These are phyloP conservation scores for Naegleria fowleri DNA, from an alignment of 208 protist genomes.

Conservation along the genomic window DNA sequence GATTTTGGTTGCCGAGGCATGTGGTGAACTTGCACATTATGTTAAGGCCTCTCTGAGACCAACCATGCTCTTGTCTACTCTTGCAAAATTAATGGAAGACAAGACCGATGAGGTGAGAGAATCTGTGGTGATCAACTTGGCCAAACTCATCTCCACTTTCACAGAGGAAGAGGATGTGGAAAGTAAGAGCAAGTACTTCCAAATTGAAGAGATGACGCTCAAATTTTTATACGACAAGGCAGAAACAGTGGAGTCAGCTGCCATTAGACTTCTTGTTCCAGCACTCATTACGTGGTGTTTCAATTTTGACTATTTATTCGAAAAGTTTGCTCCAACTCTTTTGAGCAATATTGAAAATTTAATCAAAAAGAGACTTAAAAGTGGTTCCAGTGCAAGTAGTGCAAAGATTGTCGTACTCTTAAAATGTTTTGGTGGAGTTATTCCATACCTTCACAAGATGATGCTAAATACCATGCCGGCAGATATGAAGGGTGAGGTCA, in stretches of 20 bases:
- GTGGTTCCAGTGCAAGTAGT: neutral
- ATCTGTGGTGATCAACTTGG: neutral
- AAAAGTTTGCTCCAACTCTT: neutral
- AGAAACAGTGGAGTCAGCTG: neutral
- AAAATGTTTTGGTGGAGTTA: neutral
- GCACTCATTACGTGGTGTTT: neutral
- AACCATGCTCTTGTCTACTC: neutral
- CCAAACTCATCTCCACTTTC: neutral
- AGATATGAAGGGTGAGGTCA: neutral
- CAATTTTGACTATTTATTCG: conserved; percentile 2
- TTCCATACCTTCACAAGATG: neutral
- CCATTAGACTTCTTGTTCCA: neutral
- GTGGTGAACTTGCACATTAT: conserved; percentile 4
- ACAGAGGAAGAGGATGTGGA: neutral
- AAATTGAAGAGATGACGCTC: neutral
- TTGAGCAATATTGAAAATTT: conserved; percentile 16
- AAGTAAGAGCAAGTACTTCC: neutral
- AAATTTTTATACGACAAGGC: neutral
- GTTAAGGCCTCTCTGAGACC: neutral
- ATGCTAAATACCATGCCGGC: neutral
- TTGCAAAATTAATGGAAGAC: neutral
- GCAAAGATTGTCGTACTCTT: neutral
- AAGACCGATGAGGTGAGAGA: neutral
- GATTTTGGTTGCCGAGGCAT: conserved; percentile 25
- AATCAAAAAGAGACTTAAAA: conserved; percentile 6